Evolutionary conservation across 2,329 filamentous ascomycete species (phyloP).

Genomic region (Trichoderma arundinaceum): DNA sequence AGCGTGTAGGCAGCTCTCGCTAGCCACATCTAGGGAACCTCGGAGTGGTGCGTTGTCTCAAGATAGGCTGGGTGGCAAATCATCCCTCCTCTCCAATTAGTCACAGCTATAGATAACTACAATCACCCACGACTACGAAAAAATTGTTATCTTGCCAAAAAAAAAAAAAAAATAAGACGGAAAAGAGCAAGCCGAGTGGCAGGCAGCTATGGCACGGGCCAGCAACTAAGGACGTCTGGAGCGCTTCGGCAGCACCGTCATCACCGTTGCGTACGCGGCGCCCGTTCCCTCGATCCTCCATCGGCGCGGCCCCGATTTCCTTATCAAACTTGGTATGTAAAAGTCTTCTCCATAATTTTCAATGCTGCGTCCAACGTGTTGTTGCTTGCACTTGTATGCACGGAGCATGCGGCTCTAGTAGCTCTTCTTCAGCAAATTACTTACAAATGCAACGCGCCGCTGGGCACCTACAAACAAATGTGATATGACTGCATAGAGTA

Average conservation of each 20-base stretch:
- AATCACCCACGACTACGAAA: no score
- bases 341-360: background rate
- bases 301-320: background rate
- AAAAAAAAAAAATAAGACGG: no score
- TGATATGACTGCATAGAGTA: background rate
- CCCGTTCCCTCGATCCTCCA: background rate
- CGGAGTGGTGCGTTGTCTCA: background rate
- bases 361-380: background rate
- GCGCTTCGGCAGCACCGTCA: slow-evolving; percentile 13
- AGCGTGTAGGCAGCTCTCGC: background rate
- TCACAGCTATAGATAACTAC: background rate
- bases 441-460: no score
- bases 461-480: background rate
- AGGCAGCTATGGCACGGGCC: slow-evolving; percentile 11
- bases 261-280: slow-evolving; percentile 12
- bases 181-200: no score
- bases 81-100: background rate
- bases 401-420: no score
- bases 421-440: no score
- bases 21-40: no score
- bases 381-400: no score
- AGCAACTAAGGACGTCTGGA: background rate
- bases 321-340: background rate
- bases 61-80: background rate
- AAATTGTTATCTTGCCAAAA: background rate